A percentile compares a stretch with the other conserved stretches of the same genome.
These are phyloP conservation scores for Trichoderma endophyticum DNA, from an alignment of 2,329 filamentous ascomycete species.

Conservation along the genomic window DNA sequence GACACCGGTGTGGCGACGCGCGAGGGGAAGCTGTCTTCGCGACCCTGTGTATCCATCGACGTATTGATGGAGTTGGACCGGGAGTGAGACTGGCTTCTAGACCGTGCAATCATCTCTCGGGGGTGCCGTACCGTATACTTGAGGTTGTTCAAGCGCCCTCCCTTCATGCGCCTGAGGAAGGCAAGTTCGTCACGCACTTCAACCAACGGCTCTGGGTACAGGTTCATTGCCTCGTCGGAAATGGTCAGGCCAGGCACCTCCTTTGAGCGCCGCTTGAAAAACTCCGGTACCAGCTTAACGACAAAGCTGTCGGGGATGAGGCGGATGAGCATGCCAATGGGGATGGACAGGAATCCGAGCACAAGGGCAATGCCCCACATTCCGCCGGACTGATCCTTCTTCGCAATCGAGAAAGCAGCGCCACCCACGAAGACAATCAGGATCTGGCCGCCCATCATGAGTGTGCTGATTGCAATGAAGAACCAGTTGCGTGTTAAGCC, in stretches of 20 bases:
- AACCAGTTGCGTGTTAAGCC: conserved; percentile 81
- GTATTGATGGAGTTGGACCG: conserved; percentile 54
- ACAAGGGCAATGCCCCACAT: conserved; percentile 89
- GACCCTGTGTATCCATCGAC: conserved; percentile 63
- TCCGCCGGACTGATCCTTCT: conserved; percentile 58
- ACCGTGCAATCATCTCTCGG: conserved; percentile 61
- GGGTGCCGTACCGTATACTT: conserved; percentile 76
- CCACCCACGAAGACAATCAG: conserved; percentile 89
- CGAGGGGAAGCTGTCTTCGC: conserved; percentile 50
- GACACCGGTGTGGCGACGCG: conserved; percentile 56
- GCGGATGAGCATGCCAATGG: conserved; percentile 76
- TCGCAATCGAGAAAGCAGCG: conserved; percentile 69
- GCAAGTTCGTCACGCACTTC: conserved; percentile 78
- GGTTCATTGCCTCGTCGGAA: conserved; percentile 64
- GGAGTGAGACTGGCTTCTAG: conserved; percentile 61
- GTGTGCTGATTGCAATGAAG: conserved; percentile 78
- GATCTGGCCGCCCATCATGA: conserved; percentile 87
- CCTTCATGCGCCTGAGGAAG: conserved; percentile 76
- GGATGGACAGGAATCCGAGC: conserved; percentile 79
- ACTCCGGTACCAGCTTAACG: conserved; percentile 49
- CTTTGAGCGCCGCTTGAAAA: conserved; percentile 47
- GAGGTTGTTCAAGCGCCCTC: conserved; percentile 76
- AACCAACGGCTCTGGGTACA: conserved; percentile 68
- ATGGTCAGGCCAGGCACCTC: conserved; percentile 55
- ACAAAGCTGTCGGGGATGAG: conserved; percentile 73